These are phyloP conservation scores for Malus sylvestris DNA, from an alignment of 306 rosid species.

Conservation along the genomic window DNA sequence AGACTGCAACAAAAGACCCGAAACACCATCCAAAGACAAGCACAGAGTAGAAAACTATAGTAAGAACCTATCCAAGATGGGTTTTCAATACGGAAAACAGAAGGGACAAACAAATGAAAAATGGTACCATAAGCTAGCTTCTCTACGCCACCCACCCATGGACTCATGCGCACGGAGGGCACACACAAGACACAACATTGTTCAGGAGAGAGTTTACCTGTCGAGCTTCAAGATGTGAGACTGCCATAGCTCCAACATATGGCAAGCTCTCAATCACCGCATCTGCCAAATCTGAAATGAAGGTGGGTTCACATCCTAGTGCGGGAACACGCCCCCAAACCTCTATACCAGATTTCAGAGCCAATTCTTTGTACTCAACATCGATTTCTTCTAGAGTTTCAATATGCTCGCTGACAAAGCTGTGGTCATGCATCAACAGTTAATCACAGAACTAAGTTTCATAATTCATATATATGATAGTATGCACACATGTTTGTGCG, in stretches of 20 bases:
- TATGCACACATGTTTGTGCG: background rate
- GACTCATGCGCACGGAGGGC: background rate
- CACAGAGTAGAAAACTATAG: background rate
- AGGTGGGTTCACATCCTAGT: slow-evolving; percentile 87
- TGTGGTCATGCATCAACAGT: slow-evolving; percentile 36
- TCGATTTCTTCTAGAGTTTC: slow-evolving; percentile 98
- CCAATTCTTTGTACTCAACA: slow-evolving; percentile 95
- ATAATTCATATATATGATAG: background rate
- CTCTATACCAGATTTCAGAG: slow-evolving; percentile 81
- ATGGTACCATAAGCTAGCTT: background rate
- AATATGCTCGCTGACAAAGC: slow-evolving; percentile 99
- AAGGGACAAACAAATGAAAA: background rate
- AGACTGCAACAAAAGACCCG: slow-evolving; percentile 49
- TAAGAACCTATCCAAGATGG: background rate
- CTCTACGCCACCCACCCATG: background rate
- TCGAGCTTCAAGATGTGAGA: slow-evolving; percentile 96
- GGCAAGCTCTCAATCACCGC: slow-evolving; percentile 98
- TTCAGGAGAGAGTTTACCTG: slow-evolving; percentile 45
- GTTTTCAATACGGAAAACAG: background rate
- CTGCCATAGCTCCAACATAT: slow-evolving; percentile 98
- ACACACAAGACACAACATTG: background rate
- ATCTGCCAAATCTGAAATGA: slow-evolving; percentile 95
- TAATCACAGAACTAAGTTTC: slow-evolving; percentile 1
- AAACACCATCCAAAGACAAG: slow-evolving; percentile 14
- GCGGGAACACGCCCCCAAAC: slow-evolving; percentile 99